These are phyloP conservation scores for Lactarius deliciosus DNA, from an alignment of 768 basidiomycete species.

Conservation along the genomic window DNA sequence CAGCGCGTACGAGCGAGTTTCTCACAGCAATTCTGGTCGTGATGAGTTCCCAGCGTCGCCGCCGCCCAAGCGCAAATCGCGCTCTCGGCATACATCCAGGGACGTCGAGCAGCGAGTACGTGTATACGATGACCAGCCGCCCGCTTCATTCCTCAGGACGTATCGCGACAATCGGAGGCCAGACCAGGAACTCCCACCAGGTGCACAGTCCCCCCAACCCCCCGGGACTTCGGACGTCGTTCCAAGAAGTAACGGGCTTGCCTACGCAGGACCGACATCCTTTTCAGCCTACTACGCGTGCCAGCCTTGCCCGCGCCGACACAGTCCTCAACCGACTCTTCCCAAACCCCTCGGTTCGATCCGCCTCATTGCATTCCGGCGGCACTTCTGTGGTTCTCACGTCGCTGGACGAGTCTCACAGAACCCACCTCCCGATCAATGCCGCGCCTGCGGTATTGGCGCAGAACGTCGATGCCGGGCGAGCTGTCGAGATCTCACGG, in stretches of 20 bases:
- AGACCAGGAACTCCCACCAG: background rate
- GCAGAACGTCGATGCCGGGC: conserved; percentile 11
- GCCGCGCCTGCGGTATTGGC: conserved; percentile 16
- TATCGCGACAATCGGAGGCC: conserved; percentile 31
- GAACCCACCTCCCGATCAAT: conserved; percentile 20
- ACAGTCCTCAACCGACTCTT: conserved; percentile 25
- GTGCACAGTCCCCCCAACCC: conserved; percentile 9
- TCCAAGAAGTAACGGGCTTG: background rate
- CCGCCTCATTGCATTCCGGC: conserved; percentile 11
- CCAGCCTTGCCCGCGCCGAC: conserved; percentile 13
- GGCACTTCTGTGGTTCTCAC: conserved; percentile 2
- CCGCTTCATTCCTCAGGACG: conserved; percentile 37
- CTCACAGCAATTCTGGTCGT: conserved; percentile 24
- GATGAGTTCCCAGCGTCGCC: conserved; percentile 24
- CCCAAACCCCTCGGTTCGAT: conserved; percentile 10
- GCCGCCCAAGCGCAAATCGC: conserved; percentile 27
- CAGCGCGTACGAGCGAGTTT: conserved; percentile 26
- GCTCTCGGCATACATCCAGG: conserved; percentile 27
- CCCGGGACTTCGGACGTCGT: background rate
- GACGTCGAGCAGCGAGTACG: conserved; percentile 28
- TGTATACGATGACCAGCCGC: conserved; percentile 44
- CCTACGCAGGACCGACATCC: conserved; percentile 4
- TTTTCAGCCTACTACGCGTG: background rate
- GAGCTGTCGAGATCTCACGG: conserved; percentile 15
- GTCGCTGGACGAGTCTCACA: conserved; percentile 19